Evolutionary conservation across 495 filamentous ascomycete genomes (phyloP).

Genomic region (Penicillium steckii): DNA sequence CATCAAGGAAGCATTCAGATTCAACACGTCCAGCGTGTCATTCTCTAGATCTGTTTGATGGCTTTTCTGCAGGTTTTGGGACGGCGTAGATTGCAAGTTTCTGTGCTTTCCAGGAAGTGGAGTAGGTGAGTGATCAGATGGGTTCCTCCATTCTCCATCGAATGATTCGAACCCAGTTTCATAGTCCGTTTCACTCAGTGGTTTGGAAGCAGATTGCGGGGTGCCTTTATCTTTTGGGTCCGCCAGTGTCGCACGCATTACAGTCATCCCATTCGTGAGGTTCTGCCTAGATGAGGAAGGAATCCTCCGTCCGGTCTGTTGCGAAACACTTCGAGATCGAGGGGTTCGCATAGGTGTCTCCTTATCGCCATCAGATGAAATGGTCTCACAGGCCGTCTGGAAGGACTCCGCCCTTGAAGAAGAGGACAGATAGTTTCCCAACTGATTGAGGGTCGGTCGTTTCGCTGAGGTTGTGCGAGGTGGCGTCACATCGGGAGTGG

Average conservation of each 20-base stretch:
- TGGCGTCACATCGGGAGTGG: slow-evolving; percentile 72
- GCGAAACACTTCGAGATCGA: slow-evolving; percentile 23
- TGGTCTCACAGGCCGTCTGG: slow-evolving; percentile 65
- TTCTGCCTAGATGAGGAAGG: slow-evolving; percentile 11
- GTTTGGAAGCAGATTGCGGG: slow-evolving; percentile 12
- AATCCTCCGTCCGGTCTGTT: slow-evolving; percentile 30
- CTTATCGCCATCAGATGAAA: slow-evolving; percentile 62
- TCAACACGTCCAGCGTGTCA: slow-evolving; percentile 16
- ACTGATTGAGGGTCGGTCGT: slow-evolving; percentile 38
- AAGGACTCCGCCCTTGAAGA: slow-evolving; percentile 69
- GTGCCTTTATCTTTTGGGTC: slow-evolving; percentile 13
- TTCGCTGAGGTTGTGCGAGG: slow-evolving; percentile 51
- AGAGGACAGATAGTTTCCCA: slow-evolving; percentile 29
- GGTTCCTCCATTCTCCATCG: slow-evolving; percentile 23
- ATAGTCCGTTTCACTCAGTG: slow-evolving; percentile 19
- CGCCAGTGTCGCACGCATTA: slow-evolving; percentile 4
- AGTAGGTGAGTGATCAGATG: slow-evolving; percentile 19
- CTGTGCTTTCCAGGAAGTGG: slow-evolving; percentile 17
- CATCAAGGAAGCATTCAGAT: slow-evolving; percentile 26
- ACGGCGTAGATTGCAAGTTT: not conserved
- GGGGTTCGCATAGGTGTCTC: slow-evolving; percentile 47
- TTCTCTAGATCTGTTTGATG: slow-evolving; percentile 1
- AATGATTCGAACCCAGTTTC: slow-evolving; percentile 27
- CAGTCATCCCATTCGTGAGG: slow-evolving; percentile 12
- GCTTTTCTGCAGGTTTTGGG: not conserved